phyloP scores from a whole-genome alignment of 352 stramenopile genomes.

The Pythium rishiriense region DNA sequence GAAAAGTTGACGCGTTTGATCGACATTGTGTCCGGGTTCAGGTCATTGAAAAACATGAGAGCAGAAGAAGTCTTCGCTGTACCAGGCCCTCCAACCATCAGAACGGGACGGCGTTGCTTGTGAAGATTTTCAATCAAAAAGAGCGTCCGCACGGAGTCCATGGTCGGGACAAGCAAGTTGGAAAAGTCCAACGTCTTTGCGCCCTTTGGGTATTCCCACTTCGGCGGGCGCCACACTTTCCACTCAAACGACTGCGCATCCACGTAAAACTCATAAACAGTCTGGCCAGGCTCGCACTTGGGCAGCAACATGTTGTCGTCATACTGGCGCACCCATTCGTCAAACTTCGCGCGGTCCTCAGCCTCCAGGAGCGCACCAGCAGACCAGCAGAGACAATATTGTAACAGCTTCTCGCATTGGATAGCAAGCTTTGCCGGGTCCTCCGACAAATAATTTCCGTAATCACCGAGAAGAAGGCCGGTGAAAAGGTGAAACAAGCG shows the following conservation, averaged over 20 bases:
- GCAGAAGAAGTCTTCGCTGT: conserved; percentile 98
- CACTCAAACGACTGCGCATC: conserved; percentile 92
- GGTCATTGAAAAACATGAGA: conserved; percentile 97
- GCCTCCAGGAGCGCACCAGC: conserved; percentile 95
- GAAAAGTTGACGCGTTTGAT: conserved; percentile 99
- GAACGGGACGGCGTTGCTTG: conserved; percentile 93
- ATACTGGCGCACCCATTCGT: conserved; percentile 93
- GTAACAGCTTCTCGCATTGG: conserved; percentile 94
- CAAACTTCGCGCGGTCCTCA: conserved; percentile 95
- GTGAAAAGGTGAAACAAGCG: conserved; percentile 88
- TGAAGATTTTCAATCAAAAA: conserved; percentile 92
- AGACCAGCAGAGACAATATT: conserved; percentile 97
- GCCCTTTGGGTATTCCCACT: conserved; percentile 95
- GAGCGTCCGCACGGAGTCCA: conserved; percentile 96
- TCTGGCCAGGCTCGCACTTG: conserved; percentile 87
- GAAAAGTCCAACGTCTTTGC: conserved; percentile 95
- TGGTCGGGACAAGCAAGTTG: conserved; percentile 97
- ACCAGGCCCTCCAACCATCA: conserved; percentile 96
- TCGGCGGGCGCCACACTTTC: conserved; percentile 94
- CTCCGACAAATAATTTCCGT: conserved; percentile 65
- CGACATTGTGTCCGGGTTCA: conserved; percentile 94
- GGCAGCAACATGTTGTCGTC: conserved; percentile 92
- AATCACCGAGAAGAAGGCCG: conserved; percentile 87
- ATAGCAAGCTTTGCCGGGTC: conserved; percentile 68
- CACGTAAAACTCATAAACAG: conserved; percentile 94